phyloP scores from a whole-genome alignment of 169 alveolate genomes.

The Theileria equi region DNA sequence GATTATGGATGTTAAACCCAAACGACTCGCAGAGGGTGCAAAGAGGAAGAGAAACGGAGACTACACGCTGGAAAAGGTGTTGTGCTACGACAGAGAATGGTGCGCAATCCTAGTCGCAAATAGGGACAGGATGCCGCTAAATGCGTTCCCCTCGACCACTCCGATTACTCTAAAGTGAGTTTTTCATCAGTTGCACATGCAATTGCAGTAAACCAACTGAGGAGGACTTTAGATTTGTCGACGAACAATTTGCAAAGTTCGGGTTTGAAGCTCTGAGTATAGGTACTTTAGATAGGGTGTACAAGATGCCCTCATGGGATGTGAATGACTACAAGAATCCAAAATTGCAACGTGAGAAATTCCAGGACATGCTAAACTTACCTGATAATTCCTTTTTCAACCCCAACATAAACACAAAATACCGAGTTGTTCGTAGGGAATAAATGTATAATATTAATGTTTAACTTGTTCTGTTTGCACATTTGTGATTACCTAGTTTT shows the following conservation, averaged over 20 bases:
- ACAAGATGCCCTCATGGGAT: not conserved
- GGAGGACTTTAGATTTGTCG: constrained; percentile 12
- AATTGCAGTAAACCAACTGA: constrained; percentile 39
- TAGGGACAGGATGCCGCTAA: constrained; percentile 53
- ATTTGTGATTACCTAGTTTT: constrained; percentile 4
- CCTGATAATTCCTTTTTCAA: constrained; percentile 34
- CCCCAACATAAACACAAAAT: constrained; percentile 13
- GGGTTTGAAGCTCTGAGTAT: constrained; percentile 1
- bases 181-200: not conserved
- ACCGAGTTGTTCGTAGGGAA: constrained; percentile 18
- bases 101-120: constrained; percentile 32
- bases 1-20: constrained; percentile 24
- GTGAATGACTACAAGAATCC: constrained; percentile 21
- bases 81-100: constrained; percentile 65
- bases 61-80: not conserved
- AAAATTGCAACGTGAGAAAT: constrained; percentile 19
- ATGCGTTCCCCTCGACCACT: constrained; percentile 45
- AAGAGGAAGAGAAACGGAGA: constrained; percentile 1
- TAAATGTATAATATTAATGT: not conserved
- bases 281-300: constrained; percentile 1
- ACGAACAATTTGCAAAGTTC: not conserved
- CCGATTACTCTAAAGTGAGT: constrained; percentile 39
- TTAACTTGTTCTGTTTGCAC: not conserved
- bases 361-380: constrained; percentile 32
- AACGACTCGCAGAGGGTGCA: no score